Evolutionary conservation across 305 asterid genomes (phyloP), one percentile per base, ranked within the genome.

Genomic region (Fraxinus baroniana): DNA sequence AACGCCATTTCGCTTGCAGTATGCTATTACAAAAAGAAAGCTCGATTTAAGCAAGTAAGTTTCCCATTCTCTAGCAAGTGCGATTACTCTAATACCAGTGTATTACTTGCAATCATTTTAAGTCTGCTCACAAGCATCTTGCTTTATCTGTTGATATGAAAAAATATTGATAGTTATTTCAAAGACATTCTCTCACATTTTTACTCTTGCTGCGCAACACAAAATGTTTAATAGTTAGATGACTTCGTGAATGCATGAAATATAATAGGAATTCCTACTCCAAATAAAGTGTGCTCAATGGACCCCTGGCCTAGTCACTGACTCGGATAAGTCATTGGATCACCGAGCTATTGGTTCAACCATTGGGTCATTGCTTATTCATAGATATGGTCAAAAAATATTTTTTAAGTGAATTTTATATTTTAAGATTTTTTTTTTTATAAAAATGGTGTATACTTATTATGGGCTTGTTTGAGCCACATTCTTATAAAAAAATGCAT

Each of bases 41-140:
- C 98, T 95, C 81, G 95, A 95, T 91, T 86, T 95, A 78, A 93
- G 97, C 92, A 91, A 93, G 98, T 94, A 87, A 86, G 95, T 80
- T 79, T 30, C 80, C 52, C 41, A 70, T 41, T 76, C 80, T 76
- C 52, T 32, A 13, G 13, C 72, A 37, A 26, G 76, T 46, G 74
- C 55, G 8, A 52, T 66, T 32, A 74, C 33, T 28, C 64, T 46
- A 44, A 64, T 32, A 33, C 77, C 46, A 62, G 74, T 8, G 79
- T 78, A 18, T 52, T 80, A 39, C 32, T 80, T 57, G 49, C 49
- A 12, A 37, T 71, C 75, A 41, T 26, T 81, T 75, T 33, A 37
- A 22, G 33, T 44, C 8, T 44, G 44, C 26, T 28, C 32, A 46
- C 20, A 75, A 77, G 83, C 79, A 39, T 73, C 78, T 80, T 26